A percentile compares a stretch with the other conserved stretches of the same genome.
These are phyloP conservation scores for Cryphonectria naterciae DNA, from an alignment of 2,329 filamentous ascomycete species.

Conservation along the genomic window DNA sequence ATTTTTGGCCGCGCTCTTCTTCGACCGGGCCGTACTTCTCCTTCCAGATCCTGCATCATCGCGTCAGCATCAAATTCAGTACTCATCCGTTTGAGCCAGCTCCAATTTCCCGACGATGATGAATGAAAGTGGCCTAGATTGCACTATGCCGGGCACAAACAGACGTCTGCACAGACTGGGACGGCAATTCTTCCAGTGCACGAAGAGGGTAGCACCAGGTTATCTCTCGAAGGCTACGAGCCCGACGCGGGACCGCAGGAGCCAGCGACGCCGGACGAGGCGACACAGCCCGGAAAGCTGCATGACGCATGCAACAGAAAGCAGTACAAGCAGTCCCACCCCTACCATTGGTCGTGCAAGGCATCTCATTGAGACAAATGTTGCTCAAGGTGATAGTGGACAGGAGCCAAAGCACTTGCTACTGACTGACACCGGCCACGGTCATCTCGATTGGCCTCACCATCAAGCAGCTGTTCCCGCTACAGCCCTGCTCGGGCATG, in stretches of 20 bases:
- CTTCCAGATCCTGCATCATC: constrained; percentile 86
- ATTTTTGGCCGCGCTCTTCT: constrained; percentile 51
- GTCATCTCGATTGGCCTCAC: constrained; percentile 6
- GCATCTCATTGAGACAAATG: background rate
- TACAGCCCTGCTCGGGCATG: background rate
- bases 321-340: constrained; percentile 1
- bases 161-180: background rate
- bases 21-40: constrained; percentile 77
- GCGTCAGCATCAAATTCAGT: constrained; percentile 7
- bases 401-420: constrained; percentile 9
- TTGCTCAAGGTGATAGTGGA: background rate
- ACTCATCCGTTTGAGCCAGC: background rate
- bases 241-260: constrained; percentile 4
- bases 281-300: constrained; percentile 1
- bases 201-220: background rate
- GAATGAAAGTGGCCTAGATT: background rate
- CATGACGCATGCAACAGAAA: background rate
- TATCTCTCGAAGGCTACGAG: background rate
- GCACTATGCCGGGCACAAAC: background rate
- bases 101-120: background rate
- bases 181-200: background rate
- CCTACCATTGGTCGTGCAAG: constrained; percentile 4
- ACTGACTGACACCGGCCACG: background rate
- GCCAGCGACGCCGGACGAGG: constrained; percentile 11
- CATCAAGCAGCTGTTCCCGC: background rate